These are phyloP conservation scores for Quercus mongolica DNA, from an alignment of 306 rosid genomes.

Conservation along the genomic window DNA sequence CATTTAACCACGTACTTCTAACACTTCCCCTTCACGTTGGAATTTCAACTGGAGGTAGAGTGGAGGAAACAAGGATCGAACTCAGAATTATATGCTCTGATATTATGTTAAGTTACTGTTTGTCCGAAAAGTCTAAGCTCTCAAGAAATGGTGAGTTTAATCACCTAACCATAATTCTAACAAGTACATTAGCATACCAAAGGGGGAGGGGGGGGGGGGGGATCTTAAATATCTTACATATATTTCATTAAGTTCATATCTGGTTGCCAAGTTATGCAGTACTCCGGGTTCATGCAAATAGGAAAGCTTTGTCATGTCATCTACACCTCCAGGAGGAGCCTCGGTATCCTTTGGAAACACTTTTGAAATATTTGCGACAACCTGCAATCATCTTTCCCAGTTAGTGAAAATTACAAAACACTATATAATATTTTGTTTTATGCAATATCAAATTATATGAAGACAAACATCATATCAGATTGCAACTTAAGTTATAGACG, in stretches of 20 bases:
- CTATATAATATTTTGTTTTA: not conserved
- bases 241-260: conserved; percentile 99
- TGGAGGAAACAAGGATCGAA: no score
- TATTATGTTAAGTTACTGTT: no score
- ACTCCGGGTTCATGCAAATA: conserved; percentile 99
- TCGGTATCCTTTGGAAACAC: conserved; percentile 94
- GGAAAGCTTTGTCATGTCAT: conserved; percentile 99
- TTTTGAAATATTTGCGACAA: conserved; percentile 73
- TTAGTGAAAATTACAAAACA: conserved; percentile 22
- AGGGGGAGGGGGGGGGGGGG: not conserved
- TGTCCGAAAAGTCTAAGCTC: no score
- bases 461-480: conserved; percentile 4
- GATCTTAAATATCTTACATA: conserved; percentile 57
- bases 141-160: no score
- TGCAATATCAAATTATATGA: not conserved
- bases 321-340: conserved; percentile 98
- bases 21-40: no score
- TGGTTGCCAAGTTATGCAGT: conserved; percentile 86
- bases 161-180: no score
- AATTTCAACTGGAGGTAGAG: no score
- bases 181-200: not conserved
- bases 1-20: no score
- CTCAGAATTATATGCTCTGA: no score
- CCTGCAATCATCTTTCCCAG: conserved; percentile 50
- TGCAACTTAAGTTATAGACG: not conserved